Evolutionary conservation across 768 basidiomycete genomes (phyloP), one percentile per base, ranked within the genome.

Genomic region (Boletus insuetus): DNA sequence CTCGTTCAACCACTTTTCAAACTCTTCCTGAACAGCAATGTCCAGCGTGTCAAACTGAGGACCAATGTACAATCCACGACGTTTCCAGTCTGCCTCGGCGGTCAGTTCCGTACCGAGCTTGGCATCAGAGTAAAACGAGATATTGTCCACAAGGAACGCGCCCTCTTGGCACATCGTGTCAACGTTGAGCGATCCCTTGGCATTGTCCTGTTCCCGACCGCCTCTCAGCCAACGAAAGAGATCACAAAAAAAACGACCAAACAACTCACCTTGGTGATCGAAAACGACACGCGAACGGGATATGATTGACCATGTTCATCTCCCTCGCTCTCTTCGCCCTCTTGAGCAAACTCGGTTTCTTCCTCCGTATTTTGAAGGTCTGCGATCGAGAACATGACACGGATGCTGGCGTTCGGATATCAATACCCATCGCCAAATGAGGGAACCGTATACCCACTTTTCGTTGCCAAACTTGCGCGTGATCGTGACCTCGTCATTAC

Each of bases 11-110:
- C 80, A 98, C 67, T 82, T 81, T 67, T 96, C 92, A 68, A 98
- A 94, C 70, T 92, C 89, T 61, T 94, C 88, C 73, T 98, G 96
- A 17, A 99, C 84, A 2, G 73, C 69, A 41, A 86, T 79, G 66
- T 98, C 96, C 42, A 98, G 85, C 46, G 92, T 89, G 55, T 94
- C 91, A 65, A 97, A 98, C 77, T 89, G 85, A 49, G 95, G 96
- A 1, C 96, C 96, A 67, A 96, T 85, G 79, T 97, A 98, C 60
- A 90, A 75, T 2, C 90, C 93, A 19, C 94, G 83, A 45, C 95
- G 84, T 69, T 88, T 89, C 93, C 91, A 98, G 75, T 98, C 94
- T 9, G 90, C 88, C 59, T 98, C 94, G 8, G 91, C 86, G 13
- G 85, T 91, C 62, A 91, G 72, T 8, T 88, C 89, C 14, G 83